Evolutionary conservation across 2,329 filamentous ascomycete genomes (phyloP).

Genomic region (Fusarium circinatum): DNA sequence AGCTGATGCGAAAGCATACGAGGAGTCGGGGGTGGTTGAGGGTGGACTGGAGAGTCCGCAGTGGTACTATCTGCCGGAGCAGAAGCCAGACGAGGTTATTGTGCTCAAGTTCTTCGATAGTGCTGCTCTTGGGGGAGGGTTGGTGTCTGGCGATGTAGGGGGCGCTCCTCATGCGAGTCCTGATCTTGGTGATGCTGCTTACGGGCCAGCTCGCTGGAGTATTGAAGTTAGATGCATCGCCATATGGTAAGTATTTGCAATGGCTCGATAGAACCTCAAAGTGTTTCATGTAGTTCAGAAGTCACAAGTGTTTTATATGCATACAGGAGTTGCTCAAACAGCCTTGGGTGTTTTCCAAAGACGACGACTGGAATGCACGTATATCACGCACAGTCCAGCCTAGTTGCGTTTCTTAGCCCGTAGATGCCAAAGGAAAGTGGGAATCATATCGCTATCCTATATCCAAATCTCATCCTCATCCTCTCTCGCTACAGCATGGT

Average conservation of each 20-base stretch:
- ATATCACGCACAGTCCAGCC: fast-evolving
- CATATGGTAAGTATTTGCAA: neutral
- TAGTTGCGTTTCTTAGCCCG: neutral
- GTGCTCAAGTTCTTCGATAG: neutral
- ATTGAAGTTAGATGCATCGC: neutral
- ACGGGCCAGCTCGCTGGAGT: neutral
- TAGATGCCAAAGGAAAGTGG: fast-evolving
- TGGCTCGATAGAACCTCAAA: neutral
- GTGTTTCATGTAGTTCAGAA: neutral
- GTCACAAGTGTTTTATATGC: neutral
- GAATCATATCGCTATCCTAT: neutral
- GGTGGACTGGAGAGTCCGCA: neutral
- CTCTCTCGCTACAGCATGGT: neutral
- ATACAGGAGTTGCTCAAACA: neutral
- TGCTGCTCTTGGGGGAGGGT: neutral
- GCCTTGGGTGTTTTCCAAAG: neutral
- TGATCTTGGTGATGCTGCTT: neutral
- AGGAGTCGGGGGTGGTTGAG: neutral
- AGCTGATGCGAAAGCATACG: neutral
- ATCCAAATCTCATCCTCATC: neutral
- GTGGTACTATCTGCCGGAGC: neutral
- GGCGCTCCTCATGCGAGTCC: neutral
- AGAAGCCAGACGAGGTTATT: neutral
- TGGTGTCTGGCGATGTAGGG: neutral
- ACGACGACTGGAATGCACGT: neutral